A percentile compares a stretch with the other conserved stretches of the same genome.
Conservation (phyloP, 306 rosid species). For the Begonia masoniana region DNA sequence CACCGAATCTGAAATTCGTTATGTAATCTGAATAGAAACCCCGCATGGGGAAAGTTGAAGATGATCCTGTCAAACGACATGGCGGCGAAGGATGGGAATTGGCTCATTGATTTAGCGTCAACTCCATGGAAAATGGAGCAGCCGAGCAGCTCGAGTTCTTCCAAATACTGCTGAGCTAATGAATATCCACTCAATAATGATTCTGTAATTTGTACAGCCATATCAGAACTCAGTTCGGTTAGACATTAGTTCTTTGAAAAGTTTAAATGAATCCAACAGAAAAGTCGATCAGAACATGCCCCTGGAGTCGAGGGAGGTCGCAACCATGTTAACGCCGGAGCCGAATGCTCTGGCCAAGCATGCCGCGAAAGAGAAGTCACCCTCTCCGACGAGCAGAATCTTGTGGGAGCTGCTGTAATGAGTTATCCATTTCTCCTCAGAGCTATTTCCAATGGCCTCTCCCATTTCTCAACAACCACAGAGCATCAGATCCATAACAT, state of each 20-base stretch:
- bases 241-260: no score
- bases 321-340: slow-evolving; percentile 5
- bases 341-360: slow-evolving; percentile 8
- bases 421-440: slow-evolving; percentile 4
- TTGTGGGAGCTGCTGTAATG: slow-evolving; percentile 15
- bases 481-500: no score
- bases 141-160: not conserved
- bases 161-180: not conserved
- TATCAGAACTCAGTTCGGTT: no score
- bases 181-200: not conserved
- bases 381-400: slow-evolving; percentile 31
- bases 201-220: not conserved
- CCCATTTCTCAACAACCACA: not conserved
- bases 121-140: slow-evolving; percentile 6
- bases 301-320: slow-evolving; percentile 10
- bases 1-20: not conserved
- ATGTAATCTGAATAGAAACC: not conserved
- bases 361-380: slow-evolving; percentile 15
- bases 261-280: not conserved
- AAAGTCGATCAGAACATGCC: not conserved
- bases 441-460: not conserved
- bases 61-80: slow-evolving; percentile 32
- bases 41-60: slow-evolving; percentile 19
- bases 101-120: slow-evolving; percentile 45
- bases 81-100: slow-evolving; percentile 17